A percentile compares a stretch with the other conserved stretches of the same genome.
Conservation (phyloP, 2,329 filamentous ascomycete genomes). For the Colletotrichum cordylinicola region DNA sequence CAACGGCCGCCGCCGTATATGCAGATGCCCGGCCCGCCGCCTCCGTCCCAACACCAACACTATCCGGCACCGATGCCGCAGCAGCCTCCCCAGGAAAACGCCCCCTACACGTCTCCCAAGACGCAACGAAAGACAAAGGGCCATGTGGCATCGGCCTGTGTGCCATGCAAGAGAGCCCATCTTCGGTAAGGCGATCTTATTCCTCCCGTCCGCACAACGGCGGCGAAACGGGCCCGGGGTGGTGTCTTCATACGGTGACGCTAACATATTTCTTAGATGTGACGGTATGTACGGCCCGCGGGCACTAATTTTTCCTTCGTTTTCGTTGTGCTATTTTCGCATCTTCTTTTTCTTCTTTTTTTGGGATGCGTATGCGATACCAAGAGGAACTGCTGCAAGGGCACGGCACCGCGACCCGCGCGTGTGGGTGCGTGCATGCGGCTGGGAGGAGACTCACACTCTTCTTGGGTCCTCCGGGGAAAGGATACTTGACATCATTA, state of each 20-base stretch:
- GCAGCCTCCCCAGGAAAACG: constrained; percentile 43
- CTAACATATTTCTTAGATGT: constrained; percentile 49
- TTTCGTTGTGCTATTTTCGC: constrained; percentile 5
- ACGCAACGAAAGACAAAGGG: constrained; percentile 75
- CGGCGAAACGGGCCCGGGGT: background rate
- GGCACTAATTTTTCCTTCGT: background rate
- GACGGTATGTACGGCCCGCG: constrained; percentile 61
- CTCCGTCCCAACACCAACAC: constrained; percentile 32
- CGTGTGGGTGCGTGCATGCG: constrained; percentile 9
- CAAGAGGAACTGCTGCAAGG: constrained; percentile 8
- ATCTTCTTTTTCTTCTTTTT: constrained; percentile 1
- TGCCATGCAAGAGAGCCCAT: constrained; percentile 86
- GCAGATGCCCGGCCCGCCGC: constrained; percentile 32
- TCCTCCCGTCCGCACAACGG: background rate
- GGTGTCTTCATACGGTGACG: constrained; percentile 4
- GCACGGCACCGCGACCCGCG: constrained; percentile 16
- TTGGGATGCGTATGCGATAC: background rate
- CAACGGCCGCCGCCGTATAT: constrained; percentile 22
- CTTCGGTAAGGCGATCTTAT: constrained; percentile 58
- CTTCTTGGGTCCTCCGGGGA: constrained; percentile 7
- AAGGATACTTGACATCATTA: constrained; percentile 30
- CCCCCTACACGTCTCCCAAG: constrained; percentile 61
- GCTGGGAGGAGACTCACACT: constrained; percentile 22
- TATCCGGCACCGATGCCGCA: constrained; percentile 34
- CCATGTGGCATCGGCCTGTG: constrained; percentile 84